Percentiles rank a stretch among this genome's conserved stretches.
Evolutionary conservation across 2,329 filamentous ascomycete species (phyloP).

Genomic region (Fusarium lateritium): DNA sequence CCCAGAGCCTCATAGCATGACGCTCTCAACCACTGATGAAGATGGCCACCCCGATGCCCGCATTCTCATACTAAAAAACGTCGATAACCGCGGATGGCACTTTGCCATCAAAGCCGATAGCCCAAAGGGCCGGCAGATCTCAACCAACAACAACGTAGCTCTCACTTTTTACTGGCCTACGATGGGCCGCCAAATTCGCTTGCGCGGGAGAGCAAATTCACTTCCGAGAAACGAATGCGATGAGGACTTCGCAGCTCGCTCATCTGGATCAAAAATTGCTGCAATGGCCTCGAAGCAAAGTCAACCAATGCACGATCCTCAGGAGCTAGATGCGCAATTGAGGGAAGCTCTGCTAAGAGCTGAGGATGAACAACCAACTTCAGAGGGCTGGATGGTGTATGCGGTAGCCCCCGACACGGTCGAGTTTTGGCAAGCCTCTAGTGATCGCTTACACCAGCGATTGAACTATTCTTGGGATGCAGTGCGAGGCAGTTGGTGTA

Average conservation of each 20-base stretch:
- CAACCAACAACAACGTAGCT: neutral
- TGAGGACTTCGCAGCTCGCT: conserved; percentile 12
- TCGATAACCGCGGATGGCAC: conserved; percentile 21
- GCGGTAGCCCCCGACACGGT: conserved; percentile 1
- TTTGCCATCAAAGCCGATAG: conserved; percentile 17
- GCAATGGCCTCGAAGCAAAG: conserved; percentile 21
- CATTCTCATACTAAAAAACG: conserved; percentile 14
- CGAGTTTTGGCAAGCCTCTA: conserved; percentile 28
- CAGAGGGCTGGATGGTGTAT: conserved; percentile 13
- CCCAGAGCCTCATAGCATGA: conserved; percentile 15
- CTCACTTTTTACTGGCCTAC: conserved; percentile 26
- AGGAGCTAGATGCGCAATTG: neutral
- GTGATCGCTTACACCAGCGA: conserved; percentile 16
- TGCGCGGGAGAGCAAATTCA: neutral
- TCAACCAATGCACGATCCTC: conserved; percentile 3
- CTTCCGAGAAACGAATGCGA: neutral
- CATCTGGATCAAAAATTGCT: conserved; percentile 11
- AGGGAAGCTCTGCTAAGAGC: neutral
- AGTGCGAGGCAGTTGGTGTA: neutral
- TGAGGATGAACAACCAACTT: neutral
- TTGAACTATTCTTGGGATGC: neutral
- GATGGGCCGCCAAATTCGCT: conserved; percentile 7
- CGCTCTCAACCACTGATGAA: neutral
- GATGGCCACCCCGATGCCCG: conserved; percentile 6
- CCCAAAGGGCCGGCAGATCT: conserved; percentile 14